phyloP scores from a whole-genome alignment of 2,329 filamentous ascomycete genomes.

The Capronia coronata region DNA sequence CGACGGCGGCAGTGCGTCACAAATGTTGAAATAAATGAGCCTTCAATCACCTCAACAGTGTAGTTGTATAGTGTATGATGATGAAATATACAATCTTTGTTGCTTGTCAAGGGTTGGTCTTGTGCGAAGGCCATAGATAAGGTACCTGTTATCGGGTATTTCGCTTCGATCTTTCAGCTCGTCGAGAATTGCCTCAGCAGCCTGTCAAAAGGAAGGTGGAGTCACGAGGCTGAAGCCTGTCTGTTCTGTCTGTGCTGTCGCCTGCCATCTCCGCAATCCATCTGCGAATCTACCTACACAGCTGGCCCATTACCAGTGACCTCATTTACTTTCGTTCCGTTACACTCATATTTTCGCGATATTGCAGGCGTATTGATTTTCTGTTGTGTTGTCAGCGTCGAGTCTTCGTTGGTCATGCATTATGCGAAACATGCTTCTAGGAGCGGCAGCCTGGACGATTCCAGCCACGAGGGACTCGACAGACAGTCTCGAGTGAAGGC shows the following conservation, averaged over 20 bases:
- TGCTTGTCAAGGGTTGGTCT: background rate
- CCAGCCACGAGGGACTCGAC: slow-evolving; percentile 10
- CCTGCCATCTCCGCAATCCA: background rate
- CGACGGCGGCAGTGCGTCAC: background rate
- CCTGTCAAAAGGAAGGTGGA: background rate
- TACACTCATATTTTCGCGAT: background rate
- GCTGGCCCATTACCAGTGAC: background rate
- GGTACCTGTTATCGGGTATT: too few relatives aligned
- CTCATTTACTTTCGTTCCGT: background rate
- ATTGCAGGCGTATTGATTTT: background rate
- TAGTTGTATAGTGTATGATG: slow-evolving; percentile 23
- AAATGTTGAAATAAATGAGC: slow-evolving; percentile 4
- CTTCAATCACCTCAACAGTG: slow-evolving; percentile 3
- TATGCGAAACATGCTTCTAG: slow-evolving; percentile 16
- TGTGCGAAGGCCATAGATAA: background rate
- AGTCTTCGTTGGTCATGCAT: slow-evolving; percentile 16
- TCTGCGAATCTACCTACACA: slow-evolving; percentile 1
- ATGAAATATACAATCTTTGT: slow-evolving; percentile 3
- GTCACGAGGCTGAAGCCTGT: background rate
- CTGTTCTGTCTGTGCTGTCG: background rate
- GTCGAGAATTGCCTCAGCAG: background rate
- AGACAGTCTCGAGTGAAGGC: slow-evolving; percentile 15
- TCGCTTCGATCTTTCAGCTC: too few relatives aligned
- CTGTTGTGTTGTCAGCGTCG: background rate
- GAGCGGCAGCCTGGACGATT: slow-evolving; percentile 12